phyloP scores from a whole-genome alignment of 345 rosid species.

The Linum lewisii region DNA sequence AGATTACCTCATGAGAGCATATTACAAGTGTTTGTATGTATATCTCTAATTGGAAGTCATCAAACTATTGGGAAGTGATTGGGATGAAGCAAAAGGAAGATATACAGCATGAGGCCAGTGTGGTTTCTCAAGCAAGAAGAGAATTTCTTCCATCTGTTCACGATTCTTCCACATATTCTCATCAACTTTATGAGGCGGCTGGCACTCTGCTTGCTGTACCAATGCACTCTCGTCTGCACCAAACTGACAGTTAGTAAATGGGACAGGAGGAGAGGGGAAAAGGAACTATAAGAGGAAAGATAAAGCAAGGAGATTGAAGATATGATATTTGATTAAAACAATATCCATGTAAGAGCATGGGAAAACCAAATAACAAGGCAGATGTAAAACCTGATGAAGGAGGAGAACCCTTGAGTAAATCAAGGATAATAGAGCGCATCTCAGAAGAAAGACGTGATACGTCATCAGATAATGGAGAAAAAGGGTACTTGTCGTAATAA shows the following conservation, averaged over 20 bases:
- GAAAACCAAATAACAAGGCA: background rate
- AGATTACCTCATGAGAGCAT: background rate
- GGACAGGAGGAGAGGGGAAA: background rate
- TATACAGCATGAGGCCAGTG: constrained; percentile 59
- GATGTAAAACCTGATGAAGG: constrained; percentile 49
- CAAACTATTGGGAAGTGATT: background rate
- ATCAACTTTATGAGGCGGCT: constrained; percentile 81
- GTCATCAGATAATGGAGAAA: constrained; percentile 58
- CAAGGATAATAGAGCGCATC: constrained; percentile 48
- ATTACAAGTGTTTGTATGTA: background rate
- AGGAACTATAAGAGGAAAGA: too few relatives aligned
- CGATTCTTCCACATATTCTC: constrained; percentile 98
- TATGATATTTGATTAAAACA: background rate
- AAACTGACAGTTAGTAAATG: background rate
- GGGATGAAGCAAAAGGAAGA: background rate
- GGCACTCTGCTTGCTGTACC: constrained; percentile 46
- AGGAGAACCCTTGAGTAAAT: constrained; percentile 38
- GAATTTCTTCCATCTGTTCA: constrained; percentile 77
- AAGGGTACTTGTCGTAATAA: constrained; percentile 70
- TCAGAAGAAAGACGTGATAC: constrained; percentile 55
- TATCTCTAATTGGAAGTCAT: background rate
- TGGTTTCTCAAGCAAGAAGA: constrained; percentile 55
- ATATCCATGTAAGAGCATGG: background rate
- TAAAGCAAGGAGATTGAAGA: background rate
- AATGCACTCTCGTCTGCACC: constrained; percentile 43